Evolutionary conservation across 2,329 filamentous ascomycete species (phyloP), one percentile per base, ranked within the genome.

Genomic region (Chrysoporthe puriensis): DNA sequence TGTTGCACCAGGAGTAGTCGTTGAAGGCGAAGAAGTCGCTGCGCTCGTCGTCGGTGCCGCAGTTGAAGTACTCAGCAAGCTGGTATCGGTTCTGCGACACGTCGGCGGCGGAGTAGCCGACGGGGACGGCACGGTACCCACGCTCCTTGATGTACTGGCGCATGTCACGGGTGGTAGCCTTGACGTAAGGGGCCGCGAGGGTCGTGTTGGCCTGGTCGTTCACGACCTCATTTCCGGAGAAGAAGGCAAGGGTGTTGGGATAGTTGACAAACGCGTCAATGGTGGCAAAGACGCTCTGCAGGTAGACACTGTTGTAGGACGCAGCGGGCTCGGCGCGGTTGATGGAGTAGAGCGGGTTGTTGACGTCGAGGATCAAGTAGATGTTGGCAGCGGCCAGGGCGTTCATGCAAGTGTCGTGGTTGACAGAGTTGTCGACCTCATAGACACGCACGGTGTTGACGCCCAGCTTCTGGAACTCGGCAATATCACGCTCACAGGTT

Each of bases 371-470:
- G 48, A 96, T 92, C 64, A 97, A 87, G 84, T 97, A 97, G 84
- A 97, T 97, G 74, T 92, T 92, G 71, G 93, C 94, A 74, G 91
- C 91, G 63, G 88, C 90, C 70, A 97, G 85, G 58, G 86, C 84
- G 69, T 85, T 83, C 94, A 97, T 97, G 84, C 94, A 97, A 70
- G 88, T 86, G 74, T 94, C 90, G 81, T 97, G 94, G 79, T 90
- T 81, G 73, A 84, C 82, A 62, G 89, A 90, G 86, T 97, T 97
- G 84, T 97, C 94, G 73, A 96, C 90, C 18, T 91, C 93, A 86
- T 97, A 97, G 70, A 97, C 91, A 79, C 94, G 94, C 76, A 97
- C 85, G 36, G 93, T 94, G 85, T 97, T 97, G 81, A 97, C 83
- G 61, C 94, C 93, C 62, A 97, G 85, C 72, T 93, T 87, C 83